Percentiles rank a stretch among this genome's conserved stretches.
These are phyloP conservation scores for Diplodia seriata DNA, from an alignment of 2,329 filamentous ascomycete species.

Conservation along the genomic window DNA sequence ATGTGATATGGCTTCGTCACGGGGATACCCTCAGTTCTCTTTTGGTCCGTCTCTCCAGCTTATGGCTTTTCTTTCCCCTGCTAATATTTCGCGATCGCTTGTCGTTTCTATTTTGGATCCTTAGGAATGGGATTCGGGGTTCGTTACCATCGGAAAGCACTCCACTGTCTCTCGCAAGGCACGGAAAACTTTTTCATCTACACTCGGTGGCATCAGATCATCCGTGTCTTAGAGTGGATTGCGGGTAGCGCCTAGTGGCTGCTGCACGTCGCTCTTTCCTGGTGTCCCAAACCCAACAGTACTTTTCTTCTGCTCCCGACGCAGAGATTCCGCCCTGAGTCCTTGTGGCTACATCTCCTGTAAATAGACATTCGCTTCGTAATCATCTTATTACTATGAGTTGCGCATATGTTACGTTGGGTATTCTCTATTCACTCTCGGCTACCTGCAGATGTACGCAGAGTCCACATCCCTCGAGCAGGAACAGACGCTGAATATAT, in stretches of 20 bases:
- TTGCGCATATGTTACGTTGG: not conserved
- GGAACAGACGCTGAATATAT: no score
- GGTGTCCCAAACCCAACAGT: no score
- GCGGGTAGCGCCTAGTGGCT: not conserved
- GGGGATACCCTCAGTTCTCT: constrained; percentile 9
- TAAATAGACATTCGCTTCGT: not conserved
- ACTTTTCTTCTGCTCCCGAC: no score
- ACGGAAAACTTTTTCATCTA: not conserved
- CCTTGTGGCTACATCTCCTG: not conserved
- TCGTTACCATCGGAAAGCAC: no score
- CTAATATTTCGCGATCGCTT: not conserved
- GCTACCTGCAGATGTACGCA: not conserved
- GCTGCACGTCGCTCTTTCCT: not conserved
- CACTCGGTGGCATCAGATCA: not conserved
- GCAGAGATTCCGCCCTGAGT: not conserved
- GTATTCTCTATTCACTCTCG: not conserved
- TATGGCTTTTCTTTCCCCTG: not conserved
- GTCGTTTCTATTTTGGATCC: not conserved
- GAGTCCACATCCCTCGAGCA: no score
- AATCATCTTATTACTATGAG: not conserved
- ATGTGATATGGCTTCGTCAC: constrained; percentile 21
- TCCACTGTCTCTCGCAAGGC: no score
- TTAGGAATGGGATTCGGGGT: not conserved
- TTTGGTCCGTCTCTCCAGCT: constrained; percentile 3
- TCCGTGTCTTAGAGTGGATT: not conserved